phyloP scores from a whole-genome alignment of 2,329 filamentous ascomycete species.

The Achaetomium macrosporum region DNA sequence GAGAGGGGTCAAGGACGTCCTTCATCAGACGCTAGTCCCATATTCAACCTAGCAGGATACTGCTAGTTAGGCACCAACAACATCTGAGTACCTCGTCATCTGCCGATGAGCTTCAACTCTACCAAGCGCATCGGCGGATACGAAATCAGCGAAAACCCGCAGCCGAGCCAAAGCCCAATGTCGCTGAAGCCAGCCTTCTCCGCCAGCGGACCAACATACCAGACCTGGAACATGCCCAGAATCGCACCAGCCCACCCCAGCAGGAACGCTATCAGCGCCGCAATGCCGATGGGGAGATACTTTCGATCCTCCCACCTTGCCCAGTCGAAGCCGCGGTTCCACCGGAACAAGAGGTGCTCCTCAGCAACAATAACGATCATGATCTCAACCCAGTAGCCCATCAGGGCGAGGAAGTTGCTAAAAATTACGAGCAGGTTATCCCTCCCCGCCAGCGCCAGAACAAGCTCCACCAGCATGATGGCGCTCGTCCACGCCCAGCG shows the following conservation, averaged over 20 bases:
- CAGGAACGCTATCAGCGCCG: conserved; percentile 55
- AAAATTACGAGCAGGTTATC: conserved; percentile 58
- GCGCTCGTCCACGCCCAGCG: conserved; percentile 60
- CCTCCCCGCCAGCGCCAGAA: conserved; percentile 59
- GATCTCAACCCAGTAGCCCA: conserved; percentile 65
- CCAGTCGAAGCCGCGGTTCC: conserved; percentile 50
- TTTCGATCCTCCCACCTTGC: conserved; percentile 51
- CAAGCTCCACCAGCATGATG: conserved; percentile 55
- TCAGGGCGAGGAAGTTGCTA: conserved; percentile 62
- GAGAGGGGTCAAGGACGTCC: neutral
- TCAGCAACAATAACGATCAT: conserved; percentile 58
- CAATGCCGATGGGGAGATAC: conserved; percentile 51
- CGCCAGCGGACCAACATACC: conserved; percentile 55
- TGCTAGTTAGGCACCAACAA: neutral
- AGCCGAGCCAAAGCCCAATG: conserved; percentile 25
- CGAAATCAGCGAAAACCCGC: conserved; percentile 22
- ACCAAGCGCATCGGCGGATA: conserved; percentile 23
- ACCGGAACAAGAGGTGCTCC: conserved; percentile 60
- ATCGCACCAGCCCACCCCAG: conserved; percentile 36
- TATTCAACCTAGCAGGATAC: neutral
- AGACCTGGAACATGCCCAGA: conserved; percentile 63
- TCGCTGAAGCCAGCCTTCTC: conserved; percentile 21
- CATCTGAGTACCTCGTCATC: neutral
- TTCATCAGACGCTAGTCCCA: neutral
- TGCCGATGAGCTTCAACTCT: conserved; percentile 22